Evolutionary conservation across 257 asterid genomes (phyloP).

Genomic region (Ilex asprella): DNA sequence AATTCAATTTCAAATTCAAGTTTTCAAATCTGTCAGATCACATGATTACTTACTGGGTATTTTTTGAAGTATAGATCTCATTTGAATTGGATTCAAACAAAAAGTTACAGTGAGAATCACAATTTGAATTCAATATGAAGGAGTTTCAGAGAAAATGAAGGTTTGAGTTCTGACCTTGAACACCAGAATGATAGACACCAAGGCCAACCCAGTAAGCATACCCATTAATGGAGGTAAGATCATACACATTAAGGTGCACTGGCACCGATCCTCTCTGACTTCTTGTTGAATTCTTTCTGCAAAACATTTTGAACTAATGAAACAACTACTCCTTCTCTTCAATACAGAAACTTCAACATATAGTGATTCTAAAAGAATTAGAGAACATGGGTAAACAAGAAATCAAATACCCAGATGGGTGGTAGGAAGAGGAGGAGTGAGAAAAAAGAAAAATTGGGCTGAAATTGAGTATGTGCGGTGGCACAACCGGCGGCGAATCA

Average conservation of each 20-base stretch:
- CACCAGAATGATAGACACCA: conserved; percentile 83
- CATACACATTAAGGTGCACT: conserved; percentile 27
- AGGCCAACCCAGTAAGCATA: conserved; percentile 90
- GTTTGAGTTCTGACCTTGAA: conserved; percentile 50
- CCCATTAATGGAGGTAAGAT: neutral
- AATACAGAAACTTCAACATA: neutral
- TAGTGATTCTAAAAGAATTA: too few species aligned
- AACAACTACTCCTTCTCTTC: too few species aligned
- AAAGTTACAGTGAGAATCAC: neutral
- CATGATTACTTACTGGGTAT: too few species aligned
- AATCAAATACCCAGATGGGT: neutral
- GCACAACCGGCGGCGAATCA: conserved; percentile 9
- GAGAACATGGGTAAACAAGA: neutral
- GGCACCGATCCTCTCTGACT: conserved; percentile 50
- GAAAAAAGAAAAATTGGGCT: neutral
- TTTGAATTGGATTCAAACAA: neutral
- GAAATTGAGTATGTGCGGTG: neutral
- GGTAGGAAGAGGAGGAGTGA: neutral
- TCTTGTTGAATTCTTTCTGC: conserved; percentile 42
- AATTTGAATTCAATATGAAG: neutral
- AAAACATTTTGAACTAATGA: conserved; percentile 34
- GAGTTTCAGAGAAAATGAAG: neutral
- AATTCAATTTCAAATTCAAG: too few species aligned
- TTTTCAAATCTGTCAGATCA: too few species aligned
- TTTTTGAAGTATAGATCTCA: neutral